Evolutionary conservation across 192 early-diverging fungal genomes (phyloP).

Genomic region (Coemansia sp.): DNA sequence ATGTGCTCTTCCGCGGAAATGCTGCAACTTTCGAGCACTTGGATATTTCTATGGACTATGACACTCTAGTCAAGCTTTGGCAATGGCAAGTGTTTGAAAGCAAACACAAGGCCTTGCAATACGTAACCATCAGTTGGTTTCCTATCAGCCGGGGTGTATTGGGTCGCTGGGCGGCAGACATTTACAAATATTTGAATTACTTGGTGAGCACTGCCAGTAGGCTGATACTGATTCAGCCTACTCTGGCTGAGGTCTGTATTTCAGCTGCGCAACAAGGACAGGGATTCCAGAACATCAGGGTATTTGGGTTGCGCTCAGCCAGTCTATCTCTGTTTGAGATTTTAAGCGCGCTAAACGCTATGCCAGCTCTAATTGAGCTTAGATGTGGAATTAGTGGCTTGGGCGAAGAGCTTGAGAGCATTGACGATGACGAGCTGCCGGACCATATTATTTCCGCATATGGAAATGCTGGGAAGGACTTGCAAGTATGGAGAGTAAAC

Average conservation of each 20-base stretch:
- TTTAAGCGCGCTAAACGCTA: too few species aligned
- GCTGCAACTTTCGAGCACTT: not conserved
- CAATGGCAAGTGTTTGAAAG: not conserved
- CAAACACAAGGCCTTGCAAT: too few species aligned
- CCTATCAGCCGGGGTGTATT: too few species aligned
- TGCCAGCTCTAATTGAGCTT: not conserved
- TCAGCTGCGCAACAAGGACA: not conserved
- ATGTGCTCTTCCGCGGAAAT: conserved; percentile 10
- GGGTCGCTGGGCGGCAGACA: too few species aligned
- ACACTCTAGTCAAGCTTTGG: not conserved
- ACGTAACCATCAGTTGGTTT: too few species aligned
- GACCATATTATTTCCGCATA: not conserved
- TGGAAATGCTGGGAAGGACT: not conserved
- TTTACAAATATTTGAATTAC: too few species aligned
- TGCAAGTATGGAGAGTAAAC: not conserved
- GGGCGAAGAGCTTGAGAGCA: not conserved
- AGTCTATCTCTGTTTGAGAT: too few species aligned
- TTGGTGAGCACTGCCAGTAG: too few species aligned
- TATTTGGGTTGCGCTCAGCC: too few species aligned
- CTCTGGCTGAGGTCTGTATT: too few species aligned
- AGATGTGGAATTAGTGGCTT: not conserved
- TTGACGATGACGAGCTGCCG: not conserved
- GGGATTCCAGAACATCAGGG: not conserved
- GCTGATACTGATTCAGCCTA: too few species aligned
- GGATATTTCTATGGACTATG: not conserved